Base-by-base conservation (phyloP, 1,139 yeast species). In the Scheffersomyces segobiensis region DNA sequence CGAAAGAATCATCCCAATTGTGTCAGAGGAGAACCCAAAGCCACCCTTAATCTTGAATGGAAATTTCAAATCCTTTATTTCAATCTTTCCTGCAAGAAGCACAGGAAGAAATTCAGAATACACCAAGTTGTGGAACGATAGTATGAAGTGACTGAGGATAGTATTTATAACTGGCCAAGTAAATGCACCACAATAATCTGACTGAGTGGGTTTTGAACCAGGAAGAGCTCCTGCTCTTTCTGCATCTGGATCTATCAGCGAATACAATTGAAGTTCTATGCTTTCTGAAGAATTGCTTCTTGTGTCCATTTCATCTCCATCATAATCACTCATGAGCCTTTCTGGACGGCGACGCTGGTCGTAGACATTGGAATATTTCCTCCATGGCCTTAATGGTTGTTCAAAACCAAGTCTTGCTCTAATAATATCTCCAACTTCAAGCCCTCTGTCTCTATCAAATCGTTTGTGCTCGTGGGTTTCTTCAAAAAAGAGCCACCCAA, bases 401-500 rank as follows among this genome's bases (percentile, higher is more conserved):
- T 66, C 55, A 55, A 71, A 62, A 0, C 85, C 83, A 5, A 83
- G 59, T 26, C 66, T 57, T 14, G 64, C 62, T 62, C 77, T 64
- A 49, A 86, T 63, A 56, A 66, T 65, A 63, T 85, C 87, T 17
- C 90, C 90, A 18, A 84, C 52, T 46, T 79, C 86, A 14, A 86
- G 67, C 0, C 89, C 88, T 50, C 69, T 63, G 67, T 87, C 91
- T 58, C 76, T 73, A 56, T 76, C 71, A 58, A 76, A 64, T 63
- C 75, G 79, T 56, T 70, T 71, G 46, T 71, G 68, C 19, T 76
- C 81, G 65, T 85, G 87, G 4, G 90, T 85, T 68, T 87, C 92
- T 66, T 87, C 89, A 48, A 87, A 70, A 63, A 87, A 86, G 53
- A 87, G 76, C 55, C 83, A 72, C 2, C 81, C 86, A 49, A 77